Conservation (phyloP, 2,329 filamentous ascomycete species). For the Ophiocordyceps unilateralis region DNA sequence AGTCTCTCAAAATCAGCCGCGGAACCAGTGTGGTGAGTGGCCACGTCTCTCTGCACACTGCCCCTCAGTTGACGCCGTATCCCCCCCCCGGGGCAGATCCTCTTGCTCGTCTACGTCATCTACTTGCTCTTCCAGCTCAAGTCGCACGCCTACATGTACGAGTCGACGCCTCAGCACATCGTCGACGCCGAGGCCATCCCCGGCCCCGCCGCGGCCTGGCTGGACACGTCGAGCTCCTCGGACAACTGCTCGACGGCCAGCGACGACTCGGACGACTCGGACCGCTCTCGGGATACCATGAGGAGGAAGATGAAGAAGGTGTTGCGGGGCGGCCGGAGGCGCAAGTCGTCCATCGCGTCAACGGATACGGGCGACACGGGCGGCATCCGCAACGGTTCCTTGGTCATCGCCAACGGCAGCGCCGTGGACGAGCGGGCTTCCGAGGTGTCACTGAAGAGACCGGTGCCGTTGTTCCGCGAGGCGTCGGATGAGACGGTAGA, state of each 20-base stretch:
- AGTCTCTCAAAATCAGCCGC: slow-evolving; percentile 71
- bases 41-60: no score
- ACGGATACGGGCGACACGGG: slow-evolving; percentile 32
- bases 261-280: slow-evolving; percentile 41
- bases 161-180: slow-evolving; percentile 79
- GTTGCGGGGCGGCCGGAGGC: slow-evolving; percentile 50
- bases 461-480: slow-evolving; percentile 17
- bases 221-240: slow-evolving; percentile 54
- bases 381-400: slow-evolving; percentile 22
- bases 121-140: slow-evolving; percentile 86
- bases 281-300: slow-evolving; percentile 42
- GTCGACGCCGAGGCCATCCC: slow-evolving; percentile 85
- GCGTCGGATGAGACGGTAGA: slow-evolving; percentile 22
- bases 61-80: not conserved
- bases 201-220: slow-evolving; percentile 64
- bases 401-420: slow-evolving; percentile 17
- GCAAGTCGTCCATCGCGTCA: slow-evolving; percentile 62
- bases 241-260: slow-evolving; percentile 40
- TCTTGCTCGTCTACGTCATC: slow-evolving; percentile 65
- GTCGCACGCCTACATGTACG: slow-evolving; percentile 81
- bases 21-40: slow-evolving; percentile 74
- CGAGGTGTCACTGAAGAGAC: slow-evolving; percentile 20
- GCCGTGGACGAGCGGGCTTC: slow-evolving; percentile 19
- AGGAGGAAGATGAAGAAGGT: slow-evolving; percentile 61
- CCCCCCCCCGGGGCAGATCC: slow-evolving; percentile 27